A percentile compares a stretch with the other conserved stretches of the same genome.
These are phyloP conservation scores for Cyberlindnera mycetangii DNA, from an alignment of 805 yeast genomes.

Conservation along the genomic window DNA sequence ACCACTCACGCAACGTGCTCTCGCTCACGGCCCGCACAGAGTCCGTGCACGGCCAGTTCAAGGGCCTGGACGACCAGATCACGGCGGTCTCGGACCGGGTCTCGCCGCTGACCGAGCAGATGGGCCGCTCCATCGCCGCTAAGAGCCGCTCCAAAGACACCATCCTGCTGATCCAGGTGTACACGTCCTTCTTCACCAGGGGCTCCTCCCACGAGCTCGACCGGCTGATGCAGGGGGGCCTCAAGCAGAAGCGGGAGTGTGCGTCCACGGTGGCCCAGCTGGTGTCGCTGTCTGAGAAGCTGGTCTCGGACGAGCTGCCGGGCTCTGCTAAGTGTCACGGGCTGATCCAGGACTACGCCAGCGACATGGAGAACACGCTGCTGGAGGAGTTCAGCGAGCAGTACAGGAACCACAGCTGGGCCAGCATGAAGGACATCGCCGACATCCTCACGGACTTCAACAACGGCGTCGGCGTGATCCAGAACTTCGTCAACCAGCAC, in stretches of 20 bases:
- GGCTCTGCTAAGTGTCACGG: conserved; percentile 35
- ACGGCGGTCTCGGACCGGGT: conserved; percentile 56
- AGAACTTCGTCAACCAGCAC: conserved; percentile 77
- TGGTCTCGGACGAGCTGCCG: conserved; percentile 52
- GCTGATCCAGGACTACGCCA: conserved; percentile 66
- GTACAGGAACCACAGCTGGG: conserved; percentile 64
- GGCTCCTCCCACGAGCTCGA: conserved; percentile 53
- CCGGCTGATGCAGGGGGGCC: conserved; percentile 48
- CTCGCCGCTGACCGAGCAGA: conserved; percentile 65
- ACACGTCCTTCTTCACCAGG: conserved; percentile 63
- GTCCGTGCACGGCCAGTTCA: conserved; percentile 45
- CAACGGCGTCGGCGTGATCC: conserved; percentile 80
- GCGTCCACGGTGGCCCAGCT: conserved; percentile 69
- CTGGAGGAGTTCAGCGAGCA: conserved; percentile 70
- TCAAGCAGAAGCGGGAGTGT: conserved; percentile 57
- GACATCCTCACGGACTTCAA: conserved; percentile 74
- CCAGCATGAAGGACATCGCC: conserved; percentile 74
- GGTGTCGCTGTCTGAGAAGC: conserved; percentile 59
- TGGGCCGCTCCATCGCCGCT: conserved; percentile 65
- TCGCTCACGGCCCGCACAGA: conserved; percentile 48
- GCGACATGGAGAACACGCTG: conserved; percentile 68
- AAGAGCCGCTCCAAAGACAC: conserved; percentile 73
- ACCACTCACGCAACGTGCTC: conserved; percentile 66
- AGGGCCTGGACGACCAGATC: conserved; percentile 48
- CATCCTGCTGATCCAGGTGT: conserved; percentile 70